Conservation (phyloP, 176 grass and related monocot genomes). For the Alloteropsis semialata region DNA sequence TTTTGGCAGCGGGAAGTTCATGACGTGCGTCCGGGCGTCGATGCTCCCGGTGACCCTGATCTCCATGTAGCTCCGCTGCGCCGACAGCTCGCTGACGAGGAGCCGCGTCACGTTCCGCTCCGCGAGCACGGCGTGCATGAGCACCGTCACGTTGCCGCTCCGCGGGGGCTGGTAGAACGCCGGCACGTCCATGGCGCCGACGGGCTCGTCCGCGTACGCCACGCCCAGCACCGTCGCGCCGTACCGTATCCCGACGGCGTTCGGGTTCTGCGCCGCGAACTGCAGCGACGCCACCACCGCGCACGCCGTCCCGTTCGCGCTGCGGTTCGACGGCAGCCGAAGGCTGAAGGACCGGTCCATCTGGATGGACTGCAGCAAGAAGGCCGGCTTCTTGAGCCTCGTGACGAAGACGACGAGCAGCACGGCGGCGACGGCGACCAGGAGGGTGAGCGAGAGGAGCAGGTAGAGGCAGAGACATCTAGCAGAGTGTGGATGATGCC, state of each 20-base stretch:
- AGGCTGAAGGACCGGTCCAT: conserved; percentile 58
- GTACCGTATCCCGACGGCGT: conserved; percentile 79
- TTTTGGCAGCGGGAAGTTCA: conserved; percentile 65
- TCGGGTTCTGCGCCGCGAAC: conserved; percentile 66
- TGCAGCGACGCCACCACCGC: conserved; percentile 63
- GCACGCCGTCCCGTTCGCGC: conserved; percentile 42
- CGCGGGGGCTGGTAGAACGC: conserved; percentile 78
- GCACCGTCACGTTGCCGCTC: conserved; percentile 55
- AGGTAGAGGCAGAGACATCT: conserved; percentile 48
- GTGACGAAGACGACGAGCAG: conserved; percentile 54
- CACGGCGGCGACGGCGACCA: conserved; percentile 30
- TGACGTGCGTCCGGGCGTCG: conserved; percentile 48
- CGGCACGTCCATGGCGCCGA: conserved; percentile 68
- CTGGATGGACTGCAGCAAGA: conserved; percentile 66
- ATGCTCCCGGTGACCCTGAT: conserved; percentile 60
- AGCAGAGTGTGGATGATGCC: conserved; percentile 8
- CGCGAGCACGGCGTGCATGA: conserved; percentile 61
- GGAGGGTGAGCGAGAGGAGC: conserved; percentile 43
- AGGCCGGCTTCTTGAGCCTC: conserved; percentile 71
- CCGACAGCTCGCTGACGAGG: conserved; percentile 45
- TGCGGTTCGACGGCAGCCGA: conserved; percentile 15
- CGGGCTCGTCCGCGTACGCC: conserved; percentile 49
- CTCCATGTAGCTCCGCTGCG: conserved; percentile 43
- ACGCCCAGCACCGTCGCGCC: conserved; percentile 55
- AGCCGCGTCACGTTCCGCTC: conserved; percentile 45